Base-by-base conservation (phyloP, 306 rosid genomes). In the Mimosa pudica region DNA sequence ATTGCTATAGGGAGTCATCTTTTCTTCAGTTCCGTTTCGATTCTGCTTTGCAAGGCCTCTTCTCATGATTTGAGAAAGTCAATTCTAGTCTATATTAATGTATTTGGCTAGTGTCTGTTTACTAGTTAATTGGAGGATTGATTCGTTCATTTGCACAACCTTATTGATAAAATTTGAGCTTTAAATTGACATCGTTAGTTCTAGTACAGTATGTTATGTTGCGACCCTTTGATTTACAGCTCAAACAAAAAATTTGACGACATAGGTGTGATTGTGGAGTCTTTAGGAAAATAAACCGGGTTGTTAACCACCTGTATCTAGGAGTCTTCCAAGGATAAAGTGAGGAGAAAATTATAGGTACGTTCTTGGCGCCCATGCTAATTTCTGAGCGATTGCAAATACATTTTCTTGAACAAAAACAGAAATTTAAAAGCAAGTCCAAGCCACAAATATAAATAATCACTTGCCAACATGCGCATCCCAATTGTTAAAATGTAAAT, bases 91-190 rank as follows among this genome's bases (percentile, higher is more conserved):
- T 85, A 81, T 62, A 38, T 3, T 38, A 38, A 80, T 73, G 85
- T 78, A 84, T 78, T 73, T 70, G 77, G 78, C 78, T 84, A 76
- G 84, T 70, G 72, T 81, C 71, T 81, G 87, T 75, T 85, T 83
- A 70, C 83, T 76, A 78, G 83, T 51, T 76, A 58, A 82, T 74
- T 84, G 79, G 67, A 77, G 42, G 82, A 69, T 80, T 79, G 72
- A 73, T 71, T 79, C 77, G 89, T 85, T 84, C 86, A 80, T 84
- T 85, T 70, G 88, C 70, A 79, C 71, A 17, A 80, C 85, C 84
- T 83, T 82, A 67, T 60, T 79, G 78, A 70, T 75, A 38, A 55
- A 64, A 54, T 70, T 63, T 18, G 63, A 57, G 30, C 3, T 38
- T 17, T 17, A 82, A 76, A 84, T 81, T 48, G 41, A 73, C 46